Percentiles rank a stretch among this genome's conserved stretches.
These are phyloP conservation scores for Bretschneidera sinensis DNA, from an alignment of 345 rosid species.

Conservation along the genomic window DNA sequence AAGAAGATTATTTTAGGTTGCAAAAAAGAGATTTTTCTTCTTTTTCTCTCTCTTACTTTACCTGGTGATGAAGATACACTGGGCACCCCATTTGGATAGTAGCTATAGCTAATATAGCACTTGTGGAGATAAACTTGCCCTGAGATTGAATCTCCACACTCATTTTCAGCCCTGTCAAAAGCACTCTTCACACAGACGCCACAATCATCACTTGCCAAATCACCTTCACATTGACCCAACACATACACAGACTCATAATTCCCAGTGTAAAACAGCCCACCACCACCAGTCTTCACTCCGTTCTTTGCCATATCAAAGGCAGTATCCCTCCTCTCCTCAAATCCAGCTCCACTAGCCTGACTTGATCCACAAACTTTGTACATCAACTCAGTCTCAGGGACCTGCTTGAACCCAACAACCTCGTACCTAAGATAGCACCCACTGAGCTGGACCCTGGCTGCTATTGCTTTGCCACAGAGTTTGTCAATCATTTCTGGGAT, in stretches of 20 bases:
- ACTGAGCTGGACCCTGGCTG: conserved; percentile 64
- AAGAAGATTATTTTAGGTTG: too few relatives aligned
- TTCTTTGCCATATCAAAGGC: conserved; percentile 42
- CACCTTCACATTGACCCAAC: conserved; percentile 89
- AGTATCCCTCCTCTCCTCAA: conserved; percentile 35
- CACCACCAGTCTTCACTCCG: conserved; percentile 41
- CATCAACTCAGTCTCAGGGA: conserved; percentile 42
- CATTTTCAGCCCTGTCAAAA: conserved; percentile 39
- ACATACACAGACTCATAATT: conserved; percentile 46
- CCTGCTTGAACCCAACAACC: conserved; percentile 50
- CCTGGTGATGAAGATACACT: conserved; percentile 39
- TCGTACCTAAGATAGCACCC: conserved; percentile 71
- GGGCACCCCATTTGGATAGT: conserved; percentile 77
- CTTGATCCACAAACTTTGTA: conserved; percentile 55
- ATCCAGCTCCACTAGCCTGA: conserved; percentile 30
- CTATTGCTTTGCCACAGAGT: conserved; percentile 53
- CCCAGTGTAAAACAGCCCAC: conserved; percentile 48
- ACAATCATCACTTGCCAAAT: conserved; percentile 55
- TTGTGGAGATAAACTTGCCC: conserved; percentile 66
- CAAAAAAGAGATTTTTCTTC: neutral
- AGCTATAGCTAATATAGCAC: conserved; percentile 77
- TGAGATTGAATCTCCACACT: conserved; percentile 64
- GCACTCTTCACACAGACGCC: conserved; percentile 58
- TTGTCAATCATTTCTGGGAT: conserved; percentile 41
- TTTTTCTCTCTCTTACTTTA: conserved; percentile 6